Evolutionary conservation across 768 basidiomycete genomes (phyloP).

Genomic region (Phylloporus sp.): DNA sequence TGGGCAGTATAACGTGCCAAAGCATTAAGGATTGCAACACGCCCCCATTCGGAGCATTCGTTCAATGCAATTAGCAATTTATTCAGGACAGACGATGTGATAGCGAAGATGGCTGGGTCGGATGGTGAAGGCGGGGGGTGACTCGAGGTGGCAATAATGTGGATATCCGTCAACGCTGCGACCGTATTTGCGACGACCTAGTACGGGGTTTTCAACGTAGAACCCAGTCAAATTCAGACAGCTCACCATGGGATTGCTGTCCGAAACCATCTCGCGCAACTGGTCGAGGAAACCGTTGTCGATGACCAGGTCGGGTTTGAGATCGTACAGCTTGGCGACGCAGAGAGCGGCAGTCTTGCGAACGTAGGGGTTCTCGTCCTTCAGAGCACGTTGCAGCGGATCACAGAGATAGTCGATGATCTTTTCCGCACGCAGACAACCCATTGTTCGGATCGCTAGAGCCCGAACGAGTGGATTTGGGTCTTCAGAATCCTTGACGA

Average conservation of each 20-base stretch:
- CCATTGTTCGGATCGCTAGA: conserved; percentile 97
- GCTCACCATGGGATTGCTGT: conserved; percentile 95
- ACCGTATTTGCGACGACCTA: conserved; percentile 99
- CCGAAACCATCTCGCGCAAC: conserved; percentile 87
- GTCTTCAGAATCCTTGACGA: conserved; percentile 96
- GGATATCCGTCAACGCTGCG: conserved; percentile 89
- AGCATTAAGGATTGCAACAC: conserved; percentile 87
- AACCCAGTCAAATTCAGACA: background rate
- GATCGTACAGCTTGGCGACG: conserved; percentile 95
- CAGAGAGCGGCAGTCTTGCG: conserved; percentile 97
- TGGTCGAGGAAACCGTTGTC: conserved; percentile 92
- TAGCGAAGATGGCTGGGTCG: conserved; percentile 68
- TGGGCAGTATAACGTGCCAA: conserved; percentile 75
- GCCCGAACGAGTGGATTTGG: conserved; percentile 95
- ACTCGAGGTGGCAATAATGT: conserved; percentile 54
- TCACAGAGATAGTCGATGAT: conserved; percentile 99
- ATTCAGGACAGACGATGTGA: conserved; percentile 77
- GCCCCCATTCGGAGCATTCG: conserved; percentile 99
- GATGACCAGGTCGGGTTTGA: conserved; percentile 91
- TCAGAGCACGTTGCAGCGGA: conserved; percentile 85
- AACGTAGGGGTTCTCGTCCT: conserved; percentile 97
- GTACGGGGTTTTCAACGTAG: background rate
- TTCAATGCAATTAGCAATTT: conserved; percentile 93
- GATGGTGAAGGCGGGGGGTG: conserved; percentile 49
- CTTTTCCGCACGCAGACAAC: conserved; percentile 93